Evolutionary conservation across 768 basidiomycete genomes (phyloP), one percentile per base, ranked within the genome.

Genomic region (Russula earlei): DNA sequence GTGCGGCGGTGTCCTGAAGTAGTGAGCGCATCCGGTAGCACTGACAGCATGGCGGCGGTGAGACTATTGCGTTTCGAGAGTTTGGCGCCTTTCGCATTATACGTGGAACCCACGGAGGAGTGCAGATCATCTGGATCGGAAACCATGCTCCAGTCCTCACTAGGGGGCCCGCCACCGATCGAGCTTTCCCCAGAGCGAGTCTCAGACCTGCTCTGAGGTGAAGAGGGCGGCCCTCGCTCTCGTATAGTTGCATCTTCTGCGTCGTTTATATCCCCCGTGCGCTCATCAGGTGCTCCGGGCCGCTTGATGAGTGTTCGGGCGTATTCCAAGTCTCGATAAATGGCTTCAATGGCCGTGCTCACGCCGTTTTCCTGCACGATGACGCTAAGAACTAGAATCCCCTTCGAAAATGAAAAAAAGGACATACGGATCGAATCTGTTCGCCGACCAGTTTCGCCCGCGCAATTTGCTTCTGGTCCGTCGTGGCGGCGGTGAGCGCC

Each of bases 281-380:
- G 47, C 5, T 60, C 42, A 29, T 66, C 59, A 22, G 57, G 63
- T 9, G 62, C 62, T 1, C 66, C 55, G 15, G 67, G 66, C 31
- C 77, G 80, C 67, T 91, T 94, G 62, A 97, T 83, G 48, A 96
- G 71, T 8, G 87, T 85, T 34, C 87, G 82, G 34, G 95, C 91
- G 68, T 97, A 97, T 59, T 98, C 95, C 54, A 98, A 72, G 67
- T 99, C 94, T 44, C 96, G 84, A 67, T 98, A 99, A 61, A 99
- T 93, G 25, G 87, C 84, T 69, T 98, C 94, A 56, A 97, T 85
- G 15, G 96, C 96, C 31, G 81, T 91, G 1, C 81, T 78, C 2
- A 97, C 92, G n/a, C 95, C 95, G 60, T 92, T 85, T 74, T 99
- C 95, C 91, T 94, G 65, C 22, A 25, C 19, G 55, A 40, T 37